Evolutionary conservation across 345 rosid genomes (phyloP), one percentile per base, ranked within the genome.

Genomic region (Anastatica hierochuntica): DNA sequence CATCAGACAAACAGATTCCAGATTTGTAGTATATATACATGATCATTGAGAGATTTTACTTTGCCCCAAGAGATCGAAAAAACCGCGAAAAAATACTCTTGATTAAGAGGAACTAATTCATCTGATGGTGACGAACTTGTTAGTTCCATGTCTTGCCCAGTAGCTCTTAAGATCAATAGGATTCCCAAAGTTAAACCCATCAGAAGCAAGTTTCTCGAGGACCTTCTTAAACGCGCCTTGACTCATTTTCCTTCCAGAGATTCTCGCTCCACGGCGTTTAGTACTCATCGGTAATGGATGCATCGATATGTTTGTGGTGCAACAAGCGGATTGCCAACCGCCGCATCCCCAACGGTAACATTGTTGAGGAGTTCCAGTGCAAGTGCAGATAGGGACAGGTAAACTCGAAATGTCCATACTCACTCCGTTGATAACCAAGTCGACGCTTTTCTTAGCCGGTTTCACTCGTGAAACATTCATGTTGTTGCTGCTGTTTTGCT

Each of bases 311-410:
- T 81, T 84, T 0, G 97, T 88, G 4, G 98, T 92, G 53, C 98
- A 92, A 40, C 98, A 92, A 1, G 98, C 96, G 0, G 98, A 92
- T 55, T 92, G 98, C 98, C 98, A 92, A 55, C 98, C 98, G 15
- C 98, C 98, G 39, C 96, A 84, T 19, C 98, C 98, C 98, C 98
- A 92, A 21, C 96, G 81, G 58, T 92, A 92, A 49, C 98, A 92
- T 45, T 88, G 98, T 74, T 83, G 96, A 20, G 98, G 79, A 55
- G 71, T 43, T 65, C 96, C 98, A 10, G 98, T 92, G 63, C 98
- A 92, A 0, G 98, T 77, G 73, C 98, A 92, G 20, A 88, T 77
- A 4, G 98, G 98, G 14, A 85, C 87, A 4, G 97, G 95, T 46
- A 92, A 73, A 49, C 86, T 80, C 0, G 97, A 83, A 58, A 88